These are phyloP conservation scores for Candida tropicalis DNA, from an alignment of 1,139 yeast genomes.

Conservation along the genomic window DNA sequence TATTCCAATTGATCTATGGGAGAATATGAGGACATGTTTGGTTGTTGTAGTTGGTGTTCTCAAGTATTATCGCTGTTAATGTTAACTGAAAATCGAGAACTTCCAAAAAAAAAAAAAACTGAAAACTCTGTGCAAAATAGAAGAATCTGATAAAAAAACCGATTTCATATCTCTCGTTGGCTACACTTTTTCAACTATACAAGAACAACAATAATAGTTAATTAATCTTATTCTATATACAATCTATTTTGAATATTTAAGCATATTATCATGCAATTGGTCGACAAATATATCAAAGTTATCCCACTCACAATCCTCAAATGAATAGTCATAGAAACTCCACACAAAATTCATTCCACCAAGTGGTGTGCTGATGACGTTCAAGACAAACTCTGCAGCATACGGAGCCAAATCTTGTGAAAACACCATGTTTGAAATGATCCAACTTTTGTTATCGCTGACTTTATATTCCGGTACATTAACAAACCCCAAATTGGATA, in stretches of 20 bases:
- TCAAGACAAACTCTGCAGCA: conserved; percentile 40
- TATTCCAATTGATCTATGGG: conserved; percentile 9
- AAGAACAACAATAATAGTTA: no score
- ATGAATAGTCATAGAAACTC: conserved; percentile 30
- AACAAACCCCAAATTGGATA: conserved; percentile 44
- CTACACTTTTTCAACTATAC: no score
- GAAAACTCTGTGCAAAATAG: no score
- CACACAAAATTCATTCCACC: conserved; percentile 43
- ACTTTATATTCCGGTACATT: conserved; percentile 20
- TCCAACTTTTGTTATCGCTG: conserved; percentile 20
- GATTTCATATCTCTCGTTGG: no score
- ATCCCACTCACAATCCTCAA: conserved; percentile 24
- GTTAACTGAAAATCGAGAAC: background rate
- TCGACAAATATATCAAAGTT: conserved; percentile 28
- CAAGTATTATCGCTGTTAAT: no score
- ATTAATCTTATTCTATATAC: no score
- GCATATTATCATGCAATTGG: conserved; percentile 23
- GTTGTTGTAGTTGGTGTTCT: no score
- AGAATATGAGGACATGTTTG: conserved; percentile 4
- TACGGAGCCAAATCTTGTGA: conserved; percentile 41
- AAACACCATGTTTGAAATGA: conserved; percentile 35
- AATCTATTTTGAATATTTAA: conserved; percentile 15
- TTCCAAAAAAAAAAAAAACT: conserved; percentile 6
- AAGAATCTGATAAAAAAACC: no score
- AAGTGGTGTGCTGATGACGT: conserved; percentile 31